A percentile compares a stretch with the other conserved stretches of the same genome.
Evolutionary conservation across 2,329 filamentous ascomycete genomes (phyloP).

Genomic region (Rutstroemia sp.): DNA sequence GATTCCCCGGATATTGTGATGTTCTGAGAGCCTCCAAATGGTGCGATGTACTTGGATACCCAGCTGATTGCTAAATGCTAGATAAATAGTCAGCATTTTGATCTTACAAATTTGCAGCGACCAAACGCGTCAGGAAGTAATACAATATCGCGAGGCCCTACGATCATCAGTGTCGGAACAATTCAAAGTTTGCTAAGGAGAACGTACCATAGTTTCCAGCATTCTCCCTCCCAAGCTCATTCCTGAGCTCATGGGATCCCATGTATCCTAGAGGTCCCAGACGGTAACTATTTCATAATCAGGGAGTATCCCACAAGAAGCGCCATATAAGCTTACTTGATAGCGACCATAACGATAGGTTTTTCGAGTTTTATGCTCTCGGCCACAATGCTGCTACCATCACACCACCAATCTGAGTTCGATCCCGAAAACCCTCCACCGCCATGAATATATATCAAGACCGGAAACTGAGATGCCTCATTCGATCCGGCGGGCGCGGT

Average conservation of each 20-base stretch:
- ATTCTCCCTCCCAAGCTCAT: constrained; percentile 3
- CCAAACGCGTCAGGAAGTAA: too few species aligned
- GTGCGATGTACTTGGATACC: constrained; percentile 47
- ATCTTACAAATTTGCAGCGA: too few species aligned
- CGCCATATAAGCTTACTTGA: constrained; percentile 6
- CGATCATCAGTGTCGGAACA: too few species aligned
- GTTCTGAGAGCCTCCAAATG: constrained; percentile 50
- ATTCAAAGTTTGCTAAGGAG: too few species aligned
- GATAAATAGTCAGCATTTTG: too few species aligned
- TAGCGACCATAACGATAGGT: constrained; percentile 5
- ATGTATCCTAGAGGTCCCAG: constrained; percentile 8
- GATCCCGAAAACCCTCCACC: constrained; percentile 29
- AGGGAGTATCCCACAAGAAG: too few species aligned
- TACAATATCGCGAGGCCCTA: neutral
- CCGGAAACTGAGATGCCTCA: constrained; percentile 34
- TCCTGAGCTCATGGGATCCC: constrained; percentile 7
- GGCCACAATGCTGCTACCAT: constrained; percentile 3
- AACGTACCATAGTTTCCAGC: neutral
- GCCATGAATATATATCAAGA: constrained; percentile 47
- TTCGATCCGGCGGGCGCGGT: constrained; percentile 34
- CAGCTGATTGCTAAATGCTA: constrained; percentile 48
- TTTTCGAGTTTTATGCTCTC: constrained; percentile 5
- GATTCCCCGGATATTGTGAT: constrained; percentile 51
- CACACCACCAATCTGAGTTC: neutral
- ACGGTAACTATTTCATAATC: constrained; percentile 5